A percentile compares a stretch with the other conserved stretches of the same genome.
Evolutionary conservation across 257 asterid genomes (phyloP).

Genomic region (Solanum rostratum): DNA sequence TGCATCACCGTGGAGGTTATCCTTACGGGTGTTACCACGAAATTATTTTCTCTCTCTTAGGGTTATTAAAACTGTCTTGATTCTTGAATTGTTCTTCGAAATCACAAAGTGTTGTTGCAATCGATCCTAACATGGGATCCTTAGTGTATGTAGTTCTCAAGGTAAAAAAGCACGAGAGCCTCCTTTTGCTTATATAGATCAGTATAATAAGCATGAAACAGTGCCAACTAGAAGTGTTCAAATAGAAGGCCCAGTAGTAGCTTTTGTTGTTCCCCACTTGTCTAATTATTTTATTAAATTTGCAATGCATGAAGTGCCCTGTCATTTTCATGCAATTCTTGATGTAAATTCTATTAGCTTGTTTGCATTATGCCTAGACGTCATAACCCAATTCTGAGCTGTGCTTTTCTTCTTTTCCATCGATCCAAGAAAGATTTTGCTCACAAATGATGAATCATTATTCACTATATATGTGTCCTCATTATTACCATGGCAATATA

Average conservation of each 20-base stretch:
- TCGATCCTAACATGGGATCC: no score
- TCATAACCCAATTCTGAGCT: neutral
- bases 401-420: neutral
- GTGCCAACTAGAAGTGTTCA: neutral
- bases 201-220: neutral
- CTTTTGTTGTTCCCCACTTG: constrained; percentile 41
- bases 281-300: constrained; percentile 3
- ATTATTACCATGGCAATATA: neutral
- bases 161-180: neutral
- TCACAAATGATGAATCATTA: neutral
- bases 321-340: constrained; percentile 24
- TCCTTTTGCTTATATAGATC: constrained; percentile 6
- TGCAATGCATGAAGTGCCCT: constrained; percentile 28
- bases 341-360: neutral
- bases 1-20: no score
- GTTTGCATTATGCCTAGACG: neutral
- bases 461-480: neutral
- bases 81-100: no score
- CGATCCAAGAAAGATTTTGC: neutral
- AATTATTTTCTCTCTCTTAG: no score
- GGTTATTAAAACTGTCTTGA: no score
- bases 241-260: constrained; percentile 15
- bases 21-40: no score
- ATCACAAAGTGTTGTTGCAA: no score
- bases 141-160: neutral